phyloP scores from a whole-genome alignment of 2,329 filamentous ascomycete genomes.

The Madurella mycetomatis region DNA sequence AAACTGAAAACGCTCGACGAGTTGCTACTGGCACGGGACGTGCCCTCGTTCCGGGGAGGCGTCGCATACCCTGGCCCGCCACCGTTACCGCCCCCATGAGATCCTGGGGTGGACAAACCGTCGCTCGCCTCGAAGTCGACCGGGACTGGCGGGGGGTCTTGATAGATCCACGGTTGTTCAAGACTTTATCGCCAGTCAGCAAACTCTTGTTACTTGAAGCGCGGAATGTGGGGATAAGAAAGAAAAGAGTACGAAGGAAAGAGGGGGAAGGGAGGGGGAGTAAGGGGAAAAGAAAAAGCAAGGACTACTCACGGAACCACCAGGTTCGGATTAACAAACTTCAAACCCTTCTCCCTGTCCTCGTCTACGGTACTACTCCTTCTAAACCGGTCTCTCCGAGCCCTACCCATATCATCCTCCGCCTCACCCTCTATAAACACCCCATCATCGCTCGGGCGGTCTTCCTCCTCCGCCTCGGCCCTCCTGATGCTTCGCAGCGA shows the following conservation, averaged over 20 bases:
- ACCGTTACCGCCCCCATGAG: slow-evolving; percentile 8
- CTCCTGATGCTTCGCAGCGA: slow-evolving; percentile 78
- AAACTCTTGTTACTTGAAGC: no score
- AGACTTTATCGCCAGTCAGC: slow-evolving; percentile 40
- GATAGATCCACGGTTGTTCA: slow-evolving; percentile 66
- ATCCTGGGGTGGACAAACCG: slow-evolving; percentile 11
- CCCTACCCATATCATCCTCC: slow-evolving; percentile 33
- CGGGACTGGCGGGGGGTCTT: slow-evolving; percentile 49
- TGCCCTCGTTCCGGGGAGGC: background rate
- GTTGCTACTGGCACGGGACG: slow-evolving; percentile 30
- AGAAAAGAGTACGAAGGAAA: no score
- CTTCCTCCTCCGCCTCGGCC: slow-evolving; percentile 46
- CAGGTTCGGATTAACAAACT: slow-evolving; percentile 74
- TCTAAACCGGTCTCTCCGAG: slow-evolving; percentile 41
- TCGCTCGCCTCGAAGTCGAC: slow-evolving; percentile 14
- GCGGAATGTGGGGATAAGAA: no score
- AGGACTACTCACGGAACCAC: slow-evolving; percentile 55
- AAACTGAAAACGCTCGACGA: slow-evolving; percentile 43
- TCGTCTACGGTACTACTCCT: slow-evolving; percentile 67
- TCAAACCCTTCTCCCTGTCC: slow-evolving; percentile 62
- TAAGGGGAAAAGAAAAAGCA: background rate
- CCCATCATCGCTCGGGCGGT: background rate
- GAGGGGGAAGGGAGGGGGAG: background rate
- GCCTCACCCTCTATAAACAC: slow-evolving; percentile 42
- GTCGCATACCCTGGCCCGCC: background rate